Percentiles rank a stretch among this genome's conserved stretches.
phyloP scores from a whole-genome alignment of 2,329 filamentous ascomycete genomes.

The Diaporthe vaccinii region DNA sequence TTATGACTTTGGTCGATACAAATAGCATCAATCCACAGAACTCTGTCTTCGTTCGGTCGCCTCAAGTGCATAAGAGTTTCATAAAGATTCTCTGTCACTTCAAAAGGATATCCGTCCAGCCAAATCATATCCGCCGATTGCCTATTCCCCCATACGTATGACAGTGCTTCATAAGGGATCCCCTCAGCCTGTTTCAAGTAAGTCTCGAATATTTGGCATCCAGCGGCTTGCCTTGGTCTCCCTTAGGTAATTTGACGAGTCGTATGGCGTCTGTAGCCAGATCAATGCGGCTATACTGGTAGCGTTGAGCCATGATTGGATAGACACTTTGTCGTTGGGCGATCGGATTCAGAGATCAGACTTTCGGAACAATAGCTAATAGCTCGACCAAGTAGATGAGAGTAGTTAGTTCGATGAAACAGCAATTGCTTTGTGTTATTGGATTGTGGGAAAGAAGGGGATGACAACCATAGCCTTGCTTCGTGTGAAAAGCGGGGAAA shows the following conservation, averaged over 20 bases:
- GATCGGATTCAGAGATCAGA: background rate
- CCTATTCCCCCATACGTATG: background rate
- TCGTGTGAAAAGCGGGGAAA: no score
- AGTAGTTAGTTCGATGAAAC: no score
- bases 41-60: background rate
- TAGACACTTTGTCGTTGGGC: background rate
- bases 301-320: background rate
- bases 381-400: background rate
- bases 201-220: slow-evolving; percentile 1
- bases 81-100: background rate
- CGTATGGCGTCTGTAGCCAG: background rate
- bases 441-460: no score
- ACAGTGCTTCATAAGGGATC: background rate
- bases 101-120: background rate
- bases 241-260: background rate
- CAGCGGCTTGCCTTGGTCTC: background rate
- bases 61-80: background rate
- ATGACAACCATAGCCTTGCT: no score
- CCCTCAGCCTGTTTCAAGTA: background rate
- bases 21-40: background rate
- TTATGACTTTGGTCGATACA: background rate
- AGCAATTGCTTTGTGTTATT: no score
- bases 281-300: background rate
- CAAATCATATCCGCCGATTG: background rate
- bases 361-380: background rate